phyloP scores from a whole-genome alignment of 768 basidiomycete species.

The Porphyrellus cyaneotinctus region DNA sequence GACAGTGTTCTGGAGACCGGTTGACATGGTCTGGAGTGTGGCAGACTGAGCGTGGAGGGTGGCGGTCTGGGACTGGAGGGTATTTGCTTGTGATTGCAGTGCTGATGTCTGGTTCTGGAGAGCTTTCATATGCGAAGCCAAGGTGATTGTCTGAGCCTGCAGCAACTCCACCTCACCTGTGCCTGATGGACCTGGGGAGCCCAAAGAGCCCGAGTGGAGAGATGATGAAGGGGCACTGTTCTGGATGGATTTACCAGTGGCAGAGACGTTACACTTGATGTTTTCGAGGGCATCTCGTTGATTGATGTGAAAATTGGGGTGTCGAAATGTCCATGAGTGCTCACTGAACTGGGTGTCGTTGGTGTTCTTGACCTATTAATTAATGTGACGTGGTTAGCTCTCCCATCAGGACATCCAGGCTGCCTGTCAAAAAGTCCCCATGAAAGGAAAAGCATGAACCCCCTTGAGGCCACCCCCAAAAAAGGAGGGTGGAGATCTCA shows the following conservation, averaged over 20 bases:
- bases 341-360: conserved; percentile 74
- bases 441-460: not conserved
- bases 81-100: conserved; percentile 27
- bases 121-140: conserved; percentile 28
- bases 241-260: conserved; percentile 30
- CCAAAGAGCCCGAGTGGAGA: conserved; percentile 22
- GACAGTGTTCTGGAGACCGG: conserved; percentile 23
- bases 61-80: conserved; percentile 29
- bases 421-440: not conserved
- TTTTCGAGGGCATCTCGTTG: conserved; percentile 55
- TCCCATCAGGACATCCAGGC: not conserved
- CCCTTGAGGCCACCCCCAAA: conserved; percentile 13
- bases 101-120: conserved; percentile 29
- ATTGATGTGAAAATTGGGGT: conserved; percentile 50
- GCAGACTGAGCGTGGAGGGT: conserved; percentile 34
- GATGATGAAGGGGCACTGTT: conserved; percentile 28
- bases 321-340: conserved; percentile 53
- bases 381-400: not conserved
- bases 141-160: conserved; percentile 27
- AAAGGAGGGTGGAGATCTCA: conserved; percentile 11
- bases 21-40: conserved; percentile 31
- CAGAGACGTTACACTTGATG: conserved; percentile 58
- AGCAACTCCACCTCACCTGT: conserved; percentile 25
- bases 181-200: conserved; percentile 25
- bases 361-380: conserved; percentile 72